Conservation (phyloP, 2,329 filamentous ascomycete species). For the Dothideomycetidae sp. region DNA sequence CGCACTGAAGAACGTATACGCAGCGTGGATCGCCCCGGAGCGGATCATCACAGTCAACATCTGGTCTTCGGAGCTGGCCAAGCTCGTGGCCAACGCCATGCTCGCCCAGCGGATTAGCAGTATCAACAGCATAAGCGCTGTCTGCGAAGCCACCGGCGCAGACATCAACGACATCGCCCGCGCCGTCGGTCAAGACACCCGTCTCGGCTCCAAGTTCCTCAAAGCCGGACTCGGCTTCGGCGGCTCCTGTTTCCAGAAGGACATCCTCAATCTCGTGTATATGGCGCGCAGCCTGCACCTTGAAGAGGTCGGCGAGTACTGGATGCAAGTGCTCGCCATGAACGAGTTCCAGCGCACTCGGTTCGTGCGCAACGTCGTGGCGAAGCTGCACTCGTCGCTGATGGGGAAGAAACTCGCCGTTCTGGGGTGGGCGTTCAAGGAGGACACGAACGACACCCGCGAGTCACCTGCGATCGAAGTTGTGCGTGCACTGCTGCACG, state of each 20-base stretch:
- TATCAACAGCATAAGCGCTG: slow-evolving; percentile 68
- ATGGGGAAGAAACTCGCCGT: slow-evolving; percentile 56
- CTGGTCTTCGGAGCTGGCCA: slow-evolving; percentile 66
- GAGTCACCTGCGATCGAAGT: slow-evolving; percentile 57
- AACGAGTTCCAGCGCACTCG: slow-evolving; percentile 61
- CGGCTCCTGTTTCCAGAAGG: slow-evolving; percentile 71
- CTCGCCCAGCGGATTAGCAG: slow-evolving; percentile 67
- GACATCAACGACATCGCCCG: slow-evolving; percentile 59
- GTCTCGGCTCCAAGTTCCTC: slow-evolving; percentile 60
- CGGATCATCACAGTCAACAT: slow-evolving; percentile 59
- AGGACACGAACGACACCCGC: slow-evolving; percentile 61
- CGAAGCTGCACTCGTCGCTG: slow-evolving; percentile 53
- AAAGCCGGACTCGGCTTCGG: slow-evolving; percentile 66
- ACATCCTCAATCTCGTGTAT: slow-evolving; percentile 60
- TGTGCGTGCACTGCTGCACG: slow-evolving; percentile 49
- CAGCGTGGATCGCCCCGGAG: slow-evolving; percentile 51
- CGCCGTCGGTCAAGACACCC: slow-evolving; percentile 50
- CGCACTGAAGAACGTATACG: slow-evolving; percentile 51
- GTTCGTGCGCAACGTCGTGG: slow-evolving; percentile 52
- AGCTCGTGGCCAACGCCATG: slow-evolving; percentile 68
- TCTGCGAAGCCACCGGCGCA: slow-evolving; percentile 63
- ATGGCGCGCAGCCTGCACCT: slow-evolving; percentile 56
- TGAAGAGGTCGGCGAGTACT: slow-evolving; percentile 60
- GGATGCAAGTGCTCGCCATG: slow-evolving; percentile 58
- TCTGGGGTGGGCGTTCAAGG: slow-evolving; percentile 67